Evolutionary conservation across 352 stramenopile species (phyloP), one percentile per base, ranked within the genome.

Genomic region (Phytophthora nicotianae): DNA sequence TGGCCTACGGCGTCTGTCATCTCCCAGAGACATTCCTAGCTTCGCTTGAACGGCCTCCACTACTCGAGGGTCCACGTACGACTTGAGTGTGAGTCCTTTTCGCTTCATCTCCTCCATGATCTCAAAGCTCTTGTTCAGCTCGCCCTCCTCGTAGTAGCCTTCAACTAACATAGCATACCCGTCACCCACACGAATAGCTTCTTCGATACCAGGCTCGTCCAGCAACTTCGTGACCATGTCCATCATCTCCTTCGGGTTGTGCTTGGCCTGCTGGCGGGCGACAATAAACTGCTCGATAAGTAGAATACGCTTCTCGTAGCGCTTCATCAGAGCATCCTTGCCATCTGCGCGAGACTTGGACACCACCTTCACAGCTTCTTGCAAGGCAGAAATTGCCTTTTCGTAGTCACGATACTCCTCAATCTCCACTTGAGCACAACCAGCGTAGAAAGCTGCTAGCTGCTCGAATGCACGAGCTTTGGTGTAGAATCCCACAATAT

Each of bases 321-420:
- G 61, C 63, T 83, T 75, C 23, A 82, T 38, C 24, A 85, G 54
- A 24, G 78, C 73, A n/a, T 96, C 88, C 23, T 94, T 97, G 32
- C 72, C 59, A 7, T 90, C 71, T 32, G 60, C 56, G 13, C 80
- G 83, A 57, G 85, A 82, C 58, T 97, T 98, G 37, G 70, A 65
- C 11, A 97, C 65, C 38, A 95, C 85, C 51, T 97, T 96, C 21
- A 81, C 64, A 14, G 95, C 91, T 64, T 98, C 90, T 43, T 96
- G 91, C 7, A 98, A 70, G 3, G 91, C 91, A 0, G 77, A 79
- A 26, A 98, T 59, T 3, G 95, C 92, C 64, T 98, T 98, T 1
- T 96, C 88, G 49, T 98, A 98, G 74, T 98, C 85, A n/a, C 91
- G 77, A 54, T 90, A 97, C 51, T 98, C 91, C 53, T 98, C 91